Conservation (phyloP, 371 early-diverging fungal species). For the Mucor sp. region DNA sequence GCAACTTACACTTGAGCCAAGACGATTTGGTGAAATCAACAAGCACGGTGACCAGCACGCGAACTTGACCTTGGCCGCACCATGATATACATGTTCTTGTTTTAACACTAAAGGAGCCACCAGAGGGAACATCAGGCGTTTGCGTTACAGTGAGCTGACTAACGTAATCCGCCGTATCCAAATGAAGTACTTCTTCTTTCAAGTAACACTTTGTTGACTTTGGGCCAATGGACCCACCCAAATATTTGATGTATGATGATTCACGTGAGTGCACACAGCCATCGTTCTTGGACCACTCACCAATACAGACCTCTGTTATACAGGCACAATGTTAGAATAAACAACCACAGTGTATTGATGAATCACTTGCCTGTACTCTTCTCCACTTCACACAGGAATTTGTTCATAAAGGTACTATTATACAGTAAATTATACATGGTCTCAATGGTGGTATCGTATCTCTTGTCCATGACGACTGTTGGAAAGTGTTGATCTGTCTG, state of each 20-base stretch:
- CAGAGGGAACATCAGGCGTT: constrained; percentile 89
- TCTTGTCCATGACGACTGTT: constrained; percentile 50
- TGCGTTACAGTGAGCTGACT: constrained; percentile 64
- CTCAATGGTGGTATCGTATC: constrained; percentile 51
- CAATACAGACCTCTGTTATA: constrained; percentile 36
- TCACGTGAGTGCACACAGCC: constrained; percentile 34
- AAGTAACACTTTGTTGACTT: constrained; percentile 71
- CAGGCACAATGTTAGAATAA: neutral
- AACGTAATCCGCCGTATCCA: constrained; percentile 62
- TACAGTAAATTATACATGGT: constrained; percentile 53
- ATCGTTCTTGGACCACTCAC: constrained; percentile 42
- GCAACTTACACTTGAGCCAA: constrained; percentile 70
- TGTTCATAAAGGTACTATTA: constrained; percentile 38
- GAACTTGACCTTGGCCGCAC: constrained; percentile 65
- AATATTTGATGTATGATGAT: constrained; percentile 40
- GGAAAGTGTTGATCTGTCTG: constrained; percentile 52
- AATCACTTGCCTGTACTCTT: constrained; percentile 43
- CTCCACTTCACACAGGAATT: constrained; percentile 43
- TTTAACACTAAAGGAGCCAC: constrained; percentile 73
- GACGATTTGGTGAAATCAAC: constrained; percentile 74
- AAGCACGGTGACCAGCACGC: constrained; percentile 67
- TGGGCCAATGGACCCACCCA: constrained; percentile 56
- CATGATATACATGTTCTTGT: constrained; percentile 84
- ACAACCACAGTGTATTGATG: neutral
- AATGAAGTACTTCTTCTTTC: constrained; percentile 59